Evolutionary conservation across 2,329 filamentous ascomycete species (phyloP), one percentile per base, ranked within the genome.

Genomic region (Ramichloridium luteum): DNA sequence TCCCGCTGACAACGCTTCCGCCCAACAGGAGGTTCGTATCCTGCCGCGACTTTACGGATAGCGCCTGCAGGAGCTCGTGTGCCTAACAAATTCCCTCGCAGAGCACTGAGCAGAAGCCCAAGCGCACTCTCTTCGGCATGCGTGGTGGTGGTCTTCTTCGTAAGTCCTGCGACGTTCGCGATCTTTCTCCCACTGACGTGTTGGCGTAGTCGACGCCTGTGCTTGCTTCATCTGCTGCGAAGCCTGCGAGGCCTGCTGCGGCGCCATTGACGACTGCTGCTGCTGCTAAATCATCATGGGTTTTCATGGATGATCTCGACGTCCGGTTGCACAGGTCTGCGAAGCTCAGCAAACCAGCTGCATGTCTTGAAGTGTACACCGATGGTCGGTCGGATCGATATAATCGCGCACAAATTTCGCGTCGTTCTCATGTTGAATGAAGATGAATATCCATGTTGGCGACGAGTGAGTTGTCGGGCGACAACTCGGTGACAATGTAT

Each of bases 161-260:
- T 47, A 23, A 40, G 46, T 38, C n/a, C 22, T 9, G 3, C 10
- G 14, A 11, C 16, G 22, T 14, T 3, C 12, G 10, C 6, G 3
- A 17, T 2, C 27, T 23, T 23, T 8, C 8, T n/a, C 9, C 8
- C 10, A 25, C 27, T 39, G 28, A 38, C 18, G 5, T 18, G 14
- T 30, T 35, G 30, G 33, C 25, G 23, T 25, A 49, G 46, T 49
- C 27, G 46, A 49, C 31, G 31, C 48, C 10, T 49, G 46, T 31
- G 46, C 46, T 27, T 49, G 46, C 36, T 49, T 49, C 44, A 48
- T 49, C 35, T 49, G 46, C 39, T 49, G 46, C 39, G 46, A 49
- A 30, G 41, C 34, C 37, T 46, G 34, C 39, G 44, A 38, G 36
- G 44, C 35, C 25, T 40, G 45, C 39, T 47, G 44, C 37, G 22